Base-by-base conservation (phyloP, 2,329 filamentous ascomycete species). In the Verticillium alfalfae region DNA sequence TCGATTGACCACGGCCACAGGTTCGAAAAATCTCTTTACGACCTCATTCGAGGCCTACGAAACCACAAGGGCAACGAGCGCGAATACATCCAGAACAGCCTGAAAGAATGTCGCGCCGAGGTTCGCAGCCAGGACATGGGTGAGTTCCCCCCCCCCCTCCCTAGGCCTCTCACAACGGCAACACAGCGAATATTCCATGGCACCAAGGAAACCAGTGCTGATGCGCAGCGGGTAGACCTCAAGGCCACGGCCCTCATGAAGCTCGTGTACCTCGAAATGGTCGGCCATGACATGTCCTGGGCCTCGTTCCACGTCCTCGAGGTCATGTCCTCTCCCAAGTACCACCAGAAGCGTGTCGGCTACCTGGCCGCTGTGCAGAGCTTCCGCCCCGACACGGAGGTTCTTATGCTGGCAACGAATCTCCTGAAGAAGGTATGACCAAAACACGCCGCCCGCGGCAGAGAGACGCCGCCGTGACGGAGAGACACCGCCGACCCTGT, bases 251-350 rank as follows among this genome's bases (percentile, higher is more conserved):
- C 95, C 56, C 84, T 99, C 60, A 81, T 99, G 71, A 99, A 99
- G 81, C 85, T 99, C 69, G 89, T 97, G 60, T 99, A 99, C 75
- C 86, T 99, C 67, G 95, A 99, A 75, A 99, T 99, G 95, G 93
- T 98, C 68, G 95, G 95, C 15, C 91, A 98, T 74, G 95, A 98
- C 77, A 99, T 99, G 95, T 97, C 94, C 3, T 99, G 95, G 95
- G 95, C 95, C 4, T 93, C 93, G 13, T 99, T 99, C 78, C 92
- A 99, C 74, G 94, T 98, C 59, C 88, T 99, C 57, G 95, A 99
- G 79, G 95, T 99, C 78, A 99, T 99, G 95, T 96, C 93, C 41
- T 96, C 92, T 45, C 83, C 90, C 57, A 98, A 97, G 74, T 96
- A 96, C 75, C 85, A 93, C 67, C 94, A 97, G 76, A 99, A 99